Evolutionary conservation across 2,329 filamentous ascomycete genomes (phyloP).

Genomic region (Claviceps citrina): DNA sequence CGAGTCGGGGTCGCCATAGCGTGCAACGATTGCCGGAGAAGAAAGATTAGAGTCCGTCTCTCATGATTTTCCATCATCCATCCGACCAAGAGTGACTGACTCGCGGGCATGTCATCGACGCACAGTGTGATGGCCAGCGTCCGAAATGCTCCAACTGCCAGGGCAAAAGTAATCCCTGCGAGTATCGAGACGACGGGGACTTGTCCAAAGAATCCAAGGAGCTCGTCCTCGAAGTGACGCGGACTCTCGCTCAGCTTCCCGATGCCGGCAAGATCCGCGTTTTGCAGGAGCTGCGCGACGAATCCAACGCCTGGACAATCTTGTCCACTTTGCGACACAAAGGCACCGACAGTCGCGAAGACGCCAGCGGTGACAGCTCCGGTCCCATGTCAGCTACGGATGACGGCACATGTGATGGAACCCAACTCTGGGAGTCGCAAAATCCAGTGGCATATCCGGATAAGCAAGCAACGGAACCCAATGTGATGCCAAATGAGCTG

Average conservation of each 20-base stretch:
- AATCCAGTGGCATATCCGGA: constrained; percentile 12
- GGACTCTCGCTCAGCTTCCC: constrained; percentile 12
- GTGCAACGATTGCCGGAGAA: constrained; percentile 12
- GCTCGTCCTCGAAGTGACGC: constrained; percentile 11
- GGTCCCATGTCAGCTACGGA: not conserved
- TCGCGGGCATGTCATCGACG: not conserved
- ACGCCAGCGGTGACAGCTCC: not conserved
- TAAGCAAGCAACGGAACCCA: not conserved
- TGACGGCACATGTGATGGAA: not conserved
- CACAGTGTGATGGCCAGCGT: constrained; percentile 10
- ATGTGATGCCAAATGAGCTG: not conserved
- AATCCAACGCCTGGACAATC: constrained; percentile 10
- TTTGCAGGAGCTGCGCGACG: constrained; percentile 10
- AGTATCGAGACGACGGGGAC: constrained; percentile 9
- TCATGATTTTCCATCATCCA: not conserved
- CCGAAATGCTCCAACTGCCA: constrained; percentile 10
- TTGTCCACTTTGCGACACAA: constrained; percentile 10
- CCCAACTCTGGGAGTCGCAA: constrained; percentile 13
- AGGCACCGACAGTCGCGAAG: not conserved
- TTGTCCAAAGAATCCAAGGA: constrained; percentile 6
- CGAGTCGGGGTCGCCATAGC: constrained; percentile 13
- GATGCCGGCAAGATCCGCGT: constrained; percentile 9
- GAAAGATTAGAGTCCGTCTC: constrained; percentile 11
- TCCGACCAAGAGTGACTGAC: not conserved
- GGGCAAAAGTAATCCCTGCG: constrained; percentile 8